Evolutionary conservation across 2,329 filamentous ascomycete genomes (phyloP), one percentile per base, ranked within the genome.

Genomic region (Verticillium zaregamsianum): DNA sequence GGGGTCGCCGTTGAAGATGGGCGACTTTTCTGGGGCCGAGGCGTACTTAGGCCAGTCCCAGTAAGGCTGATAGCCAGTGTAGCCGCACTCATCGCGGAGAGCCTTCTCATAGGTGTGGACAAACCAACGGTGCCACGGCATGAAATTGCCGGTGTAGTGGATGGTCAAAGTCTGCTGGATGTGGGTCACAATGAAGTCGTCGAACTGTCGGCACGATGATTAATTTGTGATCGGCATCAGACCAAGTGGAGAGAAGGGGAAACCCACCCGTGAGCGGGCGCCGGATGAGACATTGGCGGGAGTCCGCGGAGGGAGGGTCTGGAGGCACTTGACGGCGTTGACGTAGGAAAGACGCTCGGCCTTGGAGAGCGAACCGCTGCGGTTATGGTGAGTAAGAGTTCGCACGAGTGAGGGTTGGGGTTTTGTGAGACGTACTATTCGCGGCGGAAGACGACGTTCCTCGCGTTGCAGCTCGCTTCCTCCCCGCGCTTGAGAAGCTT

Each of bases 1-100:
- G 2, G 72, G 72, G 62, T 77, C 77, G 60, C 83, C 83, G 65
- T 83, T 79, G 66, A 87, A 84, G 52, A 84, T 68, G 28, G 81
- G 80, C 0, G 82, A 84, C 62, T 77, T 73, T 55, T 70, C 62
- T 61, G 77, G 74, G n/a, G 81, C 78, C 2, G 69, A 63, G 6
- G 79, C 75, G 68, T 77, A 79, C 64, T 74, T 76, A 2, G 75
- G 73, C 82, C 81, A 85, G 67, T 84, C 79, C 72, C 77, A 79
- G 72, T 82, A 84, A 58, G 54, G 54, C 12, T 77, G 76, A 7
- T 68, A 72, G 4, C 77, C 77, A 8, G 63, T 73, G 63, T 78
- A 80, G 5, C 72, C 74, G 64, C 78, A 80, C 66, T 80, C 78
- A 2, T 72, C 68, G n/a, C 71, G 69, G 52, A 80, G 68, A 5